Conservation (phyloP, 257 asterid genomes). For the Echites panduratus region DNA sequence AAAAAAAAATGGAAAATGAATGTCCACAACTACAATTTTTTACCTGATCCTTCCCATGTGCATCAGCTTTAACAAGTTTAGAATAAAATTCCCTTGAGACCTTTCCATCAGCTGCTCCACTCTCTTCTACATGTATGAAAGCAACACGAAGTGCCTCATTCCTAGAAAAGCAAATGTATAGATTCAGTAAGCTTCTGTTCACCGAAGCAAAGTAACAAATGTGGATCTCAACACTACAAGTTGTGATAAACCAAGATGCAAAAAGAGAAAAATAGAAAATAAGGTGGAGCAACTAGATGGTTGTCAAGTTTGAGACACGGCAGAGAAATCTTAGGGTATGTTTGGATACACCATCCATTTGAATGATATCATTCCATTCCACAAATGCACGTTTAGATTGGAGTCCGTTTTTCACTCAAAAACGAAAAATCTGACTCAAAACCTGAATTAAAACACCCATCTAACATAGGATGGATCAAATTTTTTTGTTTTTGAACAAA, state of each 20-base stretch:
- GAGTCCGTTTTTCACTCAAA: no score
- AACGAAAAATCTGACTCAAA: no score
- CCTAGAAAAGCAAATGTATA: conserved; percentile 31
- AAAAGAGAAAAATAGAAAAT: not conserved
- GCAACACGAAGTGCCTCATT: conserved; percentile 99
- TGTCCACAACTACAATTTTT: conserved; percentile 3
- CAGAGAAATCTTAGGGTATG: no score
- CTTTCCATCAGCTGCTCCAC: conserved; percentile 50
- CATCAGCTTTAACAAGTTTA: conserved; percentile 93
- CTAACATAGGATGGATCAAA: no score
- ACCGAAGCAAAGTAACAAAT: not conserved
- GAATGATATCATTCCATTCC: no score
- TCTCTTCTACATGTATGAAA: conserved; percentile 84
- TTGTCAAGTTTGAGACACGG: no score
- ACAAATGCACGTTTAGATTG: no score
- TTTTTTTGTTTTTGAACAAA: no score
- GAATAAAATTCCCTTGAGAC: conserved; percentile 68
- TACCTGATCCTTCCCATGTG: conserved; percentile 96
- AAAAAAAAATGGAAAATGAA: conserved; percentile 5
- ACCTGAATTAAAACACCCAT: no score
- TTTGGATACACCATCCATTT: no score
- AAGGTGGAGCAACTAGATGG: not conserved
- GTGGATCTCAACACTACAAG: not conserved
- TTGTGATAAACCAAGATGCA: not conserved
- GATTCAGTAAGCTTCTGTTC: not conserved